Base-by-base conservation (phyloP, 306 rosid genomes). In the Fagus sylvatica region DNA sequence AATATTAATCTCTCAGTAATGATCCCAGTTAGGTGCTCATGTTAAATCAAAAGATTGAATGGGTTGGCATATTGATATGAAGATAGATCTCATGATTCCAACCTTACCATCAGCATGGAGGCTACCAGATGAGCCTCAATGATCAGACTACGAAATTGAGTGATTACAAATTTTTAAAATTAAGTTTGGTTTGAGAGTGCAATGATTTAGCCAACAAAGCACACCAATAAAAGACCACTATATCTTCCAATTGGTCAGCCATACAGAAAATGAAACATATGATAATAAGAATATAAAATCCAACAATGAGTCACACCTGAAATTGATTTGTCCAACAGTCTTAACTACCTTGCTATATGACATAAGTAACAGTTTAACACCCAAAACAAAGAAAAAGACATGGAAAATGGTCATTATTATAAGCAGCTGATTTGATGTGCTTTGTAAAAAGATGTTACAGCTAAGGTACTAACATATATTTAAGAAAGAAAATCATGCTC, bases 1-100 rank as follows among this genome's bases (percentile, higher is more conserved):
- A 30, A 62, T 40, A 5, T 33, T 33, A 34, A 34, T 62, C 22
- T 62, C 69, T 32, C 6, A 59, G 36, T 15, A 62, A 59, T 59
- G 69, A 62, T 62, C 28, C 37, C 42, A 62, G 43, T 62, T 62
- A 62, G 41, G 46, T 62, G 69, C 37, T 36, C 43, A 36, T 62
- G 69, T 62, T 36, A 62, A 36, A 36, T 28, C 36, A 36, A 62
- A 7, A 4, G 49, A 65, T 17, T 7, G 6, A 37, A 61, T 16
- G 49, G 3, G 49, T 1, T 1, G 5, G 11, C 32, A 16, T 65
- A 7, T 65, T 16, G 70, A 39, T 10, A 37, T 17, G 70, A 65
- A 16, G 22, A 19, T 15, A 17, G n/a, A 17, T 36, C 12, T 65
- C 17, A 28, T 17, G 10, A 36, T 39, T 65, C 30, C 70, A 65